A percentile compares a stretch with the other conserved stretches of the same genome.
Conservation (phyloP, 129 eudicot genomes). For the Apium graveolens region DNA sequence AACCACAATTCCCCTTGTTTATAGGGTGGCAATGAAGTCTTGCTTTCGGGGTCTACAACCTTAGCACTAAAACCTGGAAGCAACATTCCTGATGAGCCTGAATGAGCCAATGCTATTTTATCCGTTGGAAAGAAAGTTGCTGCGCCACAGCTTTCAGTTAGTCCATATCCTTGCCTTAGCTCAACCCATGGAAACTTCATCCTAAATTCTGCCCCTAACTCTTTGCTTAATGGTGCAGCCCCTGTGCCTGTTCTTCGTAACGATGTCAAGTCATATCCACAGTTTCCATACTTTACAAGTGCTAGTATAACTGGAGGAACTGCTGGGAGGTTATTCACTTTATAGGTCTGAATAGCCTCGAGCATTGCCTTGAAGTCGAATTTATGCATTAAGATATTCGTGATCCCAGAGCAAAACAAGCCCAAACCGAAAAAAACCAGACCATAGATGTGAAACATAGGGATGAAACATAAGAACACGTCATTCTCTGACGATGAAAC, state of each 20-base stretch:
- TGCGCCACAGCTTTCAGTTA: constrained; percentile 70
- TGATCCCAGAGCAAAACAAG: constrained; percentile 40
- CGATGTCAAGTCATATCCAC: constrained; percentile 50
- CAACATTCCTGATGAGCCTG: constrained; percentile 47
- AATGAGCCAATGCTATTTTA: constrained; percentile 42
- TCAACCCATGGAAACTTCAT: constrained; percentile 64
- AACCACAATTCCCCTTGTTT: constrained; percentile 70
- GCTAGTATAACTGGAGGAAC: constrained; percentile 72
- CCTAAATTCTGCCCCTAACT: constrained; percentile 46
- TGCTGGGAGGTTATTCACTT: constrained; percentile 51
- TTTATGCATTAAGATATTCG: constrained; percentile 51
- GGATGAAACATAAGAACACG: constrained; percentile 56
- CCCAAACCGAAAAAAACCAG: constrained; percentile 62
- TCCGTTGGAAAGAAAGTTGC: constrained; percentile 38
- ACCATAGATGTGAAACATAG: constrained; percentile 80
- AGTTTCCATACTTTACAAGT: constrained; percentile 41
- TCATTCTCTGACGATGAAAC: constrained; percentile 40
- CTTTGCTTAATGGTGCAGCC: constrained; percentile 74
- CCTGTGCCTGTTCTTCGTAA: constrained; percentile 61
- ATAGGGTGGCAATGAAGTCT: constrained; percentile 40
- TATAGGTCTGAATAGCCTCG: constrained; percentile 51
- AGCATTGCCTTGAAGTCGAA: constrained; percentile 55
- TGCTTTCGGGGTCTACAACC: constrained; percentile 53
- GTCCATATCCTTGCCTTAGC: constrained; percentile 71
- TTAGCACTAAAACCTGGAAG: constrained; percentile 55